Base-by-base conservation (phyloP, 1,139 yeast genomes). In the Pichia terricola region DNA sequence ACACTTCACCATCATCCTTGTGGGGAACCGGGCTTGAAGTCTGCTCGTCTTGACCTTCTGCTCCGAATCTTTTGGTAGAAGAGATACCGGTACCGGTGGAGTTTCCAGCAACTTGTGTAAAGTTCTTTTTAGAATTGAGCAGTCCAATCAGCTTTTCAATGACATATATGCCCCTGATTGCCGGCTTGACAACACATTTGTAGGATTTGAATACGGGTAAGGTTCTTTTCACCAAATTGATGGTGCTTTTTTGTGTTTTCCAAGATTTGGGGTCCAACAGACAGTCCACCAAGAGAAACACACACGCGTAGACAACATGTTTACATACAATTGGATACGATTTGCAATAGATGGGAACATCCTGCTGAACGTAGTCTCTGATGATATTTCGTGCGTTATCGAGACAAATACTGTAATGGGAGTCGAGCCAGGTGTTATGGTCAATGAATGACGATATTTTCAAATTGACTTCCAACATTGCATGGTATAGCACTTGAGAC, bases 201-300 rank as follows among this genome's bases (percentile, higher is more conserved):
- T 53, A 53, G 3, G 58, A 47, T 9, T 51, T 48, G 22, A 59
- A 45, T 4, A 55, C 44, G 3, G 54, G 53, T 2, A 56, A 22
- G 6, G 52, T 36, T 33, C 43, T 48, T 11, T 42, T 45, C 6
- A 53, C 57, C 7, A 52, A 36, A 4, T 38, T 11, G 4, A 50
- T 40, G 3, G 49, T 42, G 5, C 49, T 37, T 22, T 44, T 48
- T 28, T 49, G 51, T 32, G 49, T 41, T 26, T 48, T 48, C 4
- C 41, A 36, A 16, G 44, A 43, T 31, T 45, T 50, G n/a, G 46
- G 48, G 38, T 57, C 49, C 9, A 57, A 40, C 49, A 57, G 45
- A 30, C 53, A 49, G 42, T 59, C 62, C n/a, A 59, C 59, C 1
- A 59, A 41, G 6, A 59, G 37, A 42, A 58, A 59, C 1, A 56